phyloP scores from a whole-genome alignment of 495 filamentous ascomycete species.

The Neurospora pannonica region DNA sequence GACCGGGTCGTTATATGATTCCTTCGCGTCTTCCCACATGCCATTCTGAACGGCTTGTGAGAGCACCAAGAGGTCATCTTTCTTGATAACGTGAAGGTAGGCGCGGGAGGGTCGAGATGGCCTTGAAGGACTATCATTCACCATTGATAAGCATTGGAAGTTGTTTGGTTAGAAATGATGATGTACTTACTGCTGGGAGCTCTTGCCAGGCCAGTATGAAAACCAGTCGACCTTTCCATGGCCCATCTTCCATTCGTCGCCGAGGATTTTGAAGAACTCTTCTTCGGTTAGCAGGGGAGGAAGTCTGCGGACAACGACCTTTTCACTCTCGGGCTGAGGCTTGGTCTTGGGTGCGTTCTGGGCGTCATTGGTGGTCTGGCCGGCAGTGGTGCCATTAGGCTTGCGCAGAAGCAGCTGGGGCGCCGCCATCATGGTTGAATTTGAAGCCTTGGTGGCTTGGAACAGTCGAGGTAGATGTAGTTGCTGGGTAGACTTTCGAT shows the following conservation, averaged over 20 bases:
- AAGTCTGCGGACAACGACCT: slow-evolving; percentile 75
- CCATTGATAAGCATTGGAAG: slow-evolving; percentile 7
- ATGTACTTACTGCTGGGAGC: slow-evolving; percentile 72
- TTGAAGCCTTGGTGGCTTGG: background rate
- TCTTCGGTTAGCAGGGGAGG: slow-evolving; percentile 74
- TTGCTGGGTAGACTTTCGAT: background rate
- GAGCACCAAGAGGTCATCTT: slow-evolving; percentile 49
- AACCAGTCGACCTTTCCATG: slow-evolving; percentile 78
- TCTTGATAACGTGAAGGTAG: slow-evolving; percentile 63
- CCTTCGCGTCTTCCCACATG: slow-evolving; percentile 65
- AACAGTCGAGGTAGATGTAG: background rate
- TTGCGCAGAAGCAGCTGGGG: slow-evolving; percentile 27
- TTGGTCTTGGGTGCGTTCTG: slow-evolving; percentile 43
- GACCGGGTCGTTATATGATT: slow-evolving; percentile 54
- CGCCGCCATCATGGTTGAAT: slow-evolving; percentile 16
- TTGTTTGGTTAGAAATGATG: background rate
- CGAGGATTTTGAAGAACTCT: slow-evolving; percentile 65
- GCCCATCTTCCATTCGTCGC: slow-evolving; percentile 73
- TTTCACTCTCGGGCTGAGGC: slow-evolving; percentile 55
- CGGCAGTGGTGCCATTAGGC: slow-evolving; percentile 17
- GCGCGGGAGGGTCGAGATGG: slow-evolving; percentile 66
- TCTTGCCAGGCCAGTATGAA: slow-evolving; percentile 67
- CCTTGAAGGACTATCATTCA: slow-evolving; percentile 55
- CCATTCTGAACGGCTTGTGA: slow-evolving; percentile 55
- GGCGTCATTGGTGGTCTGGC: slow-evolving; percentile 37